Evolutionary conservation across 441 rosid species (phyloP).

Genomic region (Pelargonium fulgidum): DNA sequence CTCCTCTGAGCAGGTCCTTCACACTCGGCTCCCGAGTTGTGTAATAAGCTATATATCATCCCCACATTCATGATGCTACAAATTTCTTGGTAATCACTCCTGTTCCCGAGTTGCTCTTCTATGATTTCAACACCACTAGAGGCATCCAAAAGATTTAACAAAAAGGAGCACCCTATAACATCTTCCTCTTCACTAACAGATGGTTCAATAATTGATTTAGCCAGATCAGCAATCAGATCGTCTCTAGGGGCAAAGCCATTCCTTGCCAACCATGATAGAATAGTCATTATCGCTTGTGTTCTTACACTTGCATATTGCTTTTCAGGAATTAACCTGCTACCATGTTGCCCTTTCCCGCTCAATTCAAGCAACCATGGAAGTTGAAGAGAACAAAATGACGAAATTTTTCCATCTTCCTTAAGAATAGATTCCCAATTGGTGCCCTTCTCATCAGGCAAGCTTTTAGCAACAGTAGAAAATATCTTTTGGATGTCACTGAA

Average conservation of each 20-base stretch:
- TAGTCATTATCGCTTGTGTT: conserved; percentile 56
- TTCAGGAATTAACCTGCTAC: conserved; percentile 42
- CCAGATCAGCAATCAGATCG: conserved; percentile 61
- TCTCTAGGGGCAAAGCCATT: conserved; percentile 91
- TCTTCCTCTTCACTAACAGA: conserved; percentile 88
- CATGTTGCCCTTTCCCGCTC: conserved; percentile 41
- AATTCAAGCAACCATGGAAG: conserved; percentile 93
- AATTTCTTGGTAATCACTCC: conserved; percentile 75
- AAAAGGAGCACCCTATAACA: conserved; percentile 68
- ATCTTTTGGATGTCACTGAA: conserved; percentile 39
- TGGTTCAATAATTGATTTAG: conserved; percentile 75
- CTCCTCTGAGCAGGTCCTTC: conserved; percentile 65
- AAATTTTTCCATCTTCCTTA: conserved; percentile 67
- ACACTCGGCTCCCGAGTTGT: conserved; percentile 78
- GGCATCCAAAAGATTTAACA: conserved; percentile 86
- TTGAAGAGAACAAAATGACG: conserved; percentile 64
- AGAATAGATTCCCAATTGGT: conserved; percentile 54
- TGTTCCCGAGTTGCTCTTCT: conserved; percentile 79
- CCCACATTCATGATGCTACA: conserved; percentile 91
- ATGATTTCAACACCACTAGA: conserved; percentile 84
- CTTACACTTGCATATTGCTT: conserved; percentile 57
- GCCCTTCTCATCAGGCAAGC: conserved; percentile 47
- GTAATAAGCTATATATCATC: conserved; percentile 75
- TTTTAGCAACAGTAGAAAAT: conserved; percentile 59
- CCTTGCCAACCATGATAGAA: conserved; percentile 83